Percentiles rank a stretch among this genome's conserved stretches.
phyloP scores from a whole-genome alignment of 2,329 filamentous ascomycete genomes.

The Alternaria arbusti region DNA sequence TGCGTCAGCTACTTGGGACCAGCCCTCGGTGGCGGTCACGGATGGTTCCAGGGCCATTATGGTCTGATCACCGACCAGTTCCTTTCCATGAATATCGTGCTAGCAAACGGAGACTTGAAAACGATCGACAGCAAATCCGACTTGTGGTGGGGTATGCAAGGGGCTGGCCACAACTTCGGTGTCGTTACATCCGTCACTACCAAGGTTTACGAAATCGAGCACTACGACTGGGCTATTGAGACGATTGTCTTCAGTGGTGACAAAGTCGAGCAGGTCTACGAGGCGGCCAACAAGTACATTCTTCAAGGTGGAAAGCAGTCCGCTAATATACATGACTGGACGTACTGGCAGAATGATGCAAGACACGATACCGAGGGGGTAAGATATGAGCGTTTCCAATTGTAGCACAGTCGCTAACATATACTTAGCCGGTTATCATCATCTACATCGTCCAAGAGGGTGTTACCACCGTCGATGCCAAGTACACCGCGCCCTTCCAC shows the following conservation, averaged over 20 bases:
- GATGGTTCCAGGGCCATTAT: constrained; percentile 60
- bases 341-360: constrained; percentile 31
- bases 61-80: constrained; percentile 63
- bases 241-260: constrained; percentile 47
- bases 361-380: not conserved
- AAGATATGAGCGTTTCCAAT: not conserved
- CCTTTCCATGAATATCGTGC: constrained; percentile 59
- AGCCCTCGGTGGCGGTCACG: constrained; percentile 64
- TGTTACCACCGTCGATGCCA: constrained; percentile 21
- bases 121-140: constrained; percentile 54
- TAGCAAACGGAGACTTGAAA: constrained; percentile 56
- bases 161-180: constrained; percentile 59
- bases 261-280: constrained; percentile 58
- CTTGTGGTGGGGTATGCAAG: constrained; percentile 61
- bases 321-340: constrained; percentile 40
- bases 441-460: constrained; percentile 36
- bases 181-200: constrained; percentile 26
- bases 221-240: constrained; percentile 30
- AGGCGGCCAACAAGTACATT: constrained; percentile 55
- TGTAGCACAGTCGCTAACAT: not conserved
- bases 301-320: constrained; percentile 54
- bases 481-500: constrained; percentile 30
- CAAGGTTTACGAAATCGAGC: constrained; percentile 52
- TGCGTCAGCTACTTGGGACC: constrained; percentile 58
- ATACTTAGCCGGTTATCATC: constrained; percentile 5